Conservation (phyloP, 371 early-diverging fungal species). For the Encephalitozoon hellem region DNA sequence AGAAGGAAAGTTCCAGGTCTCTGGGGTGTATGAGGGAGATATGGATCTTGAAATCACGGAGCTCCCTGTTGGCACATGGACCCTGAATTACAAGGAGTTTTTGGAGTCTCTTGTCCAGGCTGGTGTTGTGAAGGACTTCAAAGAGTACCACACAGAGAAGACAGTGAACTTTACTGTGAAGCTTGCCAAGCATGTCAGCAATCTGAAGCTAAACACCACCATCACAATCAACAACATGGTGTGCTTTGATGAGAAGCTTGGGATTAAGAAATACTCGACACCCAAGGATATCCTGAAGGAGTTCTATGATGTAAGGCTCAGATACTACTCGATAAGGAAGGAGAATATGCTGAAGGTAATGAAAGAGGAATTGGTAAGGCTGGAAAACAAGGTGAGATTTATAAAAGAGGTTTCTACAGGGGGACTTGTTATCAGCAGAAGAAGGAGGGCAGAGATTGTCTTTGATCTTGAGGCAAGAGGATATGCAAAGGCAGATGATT, state of each 20-base stretch:
- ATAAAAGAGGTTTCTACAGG: slow-evolving; percentile 78
- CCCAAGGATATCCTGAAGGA: slow-evolving; percentile 77
- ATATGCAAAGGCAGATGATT: slow-evolving; percentile 67
- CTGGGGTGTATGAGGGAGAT: slow-evolving; percentile 70
- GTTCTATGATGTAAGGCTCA: slow-evolving; percentile 76
- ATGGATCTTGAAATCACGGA: slow-evolving; percentile 74
- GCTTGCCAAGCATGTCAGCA: slow-evolving; percentile 66
- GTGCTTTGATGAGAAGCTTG: slow-evolving; percentile 80
- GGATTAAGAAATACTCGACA: slow-evolving; percentile 72
- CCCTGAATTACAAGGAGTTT: slow-evolving; percentile 78
- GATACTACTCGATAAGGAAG: slow-evolving; percentile 81
- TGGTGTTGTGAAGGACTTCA: slow-evolving; percentile 64
- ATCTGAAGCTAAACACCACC: slow-evolving; percentile 69
- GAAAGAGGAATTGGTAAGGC: slow-evolving; percentile 66
- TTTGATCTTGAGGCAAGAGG: slow-evolving; percentile 68
- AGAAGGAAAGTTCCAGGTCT: slow-evolving; percentile 65
- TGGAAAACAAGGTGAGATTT: slow-evolving; percentile 84
- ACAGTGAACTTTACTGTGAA: slow-evolving; percentile 74
- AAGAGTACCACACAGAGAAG: slow-evolving; percentile 62
- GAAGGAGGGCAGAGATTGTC: slow-evolving; percentile 70
- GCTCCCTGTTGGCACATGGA: slow-evolving; percentile 86
- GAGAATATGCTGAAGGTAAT: slow-evolving; percentile 69
- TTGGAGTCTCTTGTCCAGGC: slow-evolving; percentile 68
- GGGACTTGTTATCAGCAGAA: slow-evolving; percentile 72
- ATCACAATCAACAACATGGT: slow-evolving; percentile 82